Evolutionary conservation across 495 filamentous ascomycete species (phyloP).

Genomic region (Tuber magnatum): DNA sequence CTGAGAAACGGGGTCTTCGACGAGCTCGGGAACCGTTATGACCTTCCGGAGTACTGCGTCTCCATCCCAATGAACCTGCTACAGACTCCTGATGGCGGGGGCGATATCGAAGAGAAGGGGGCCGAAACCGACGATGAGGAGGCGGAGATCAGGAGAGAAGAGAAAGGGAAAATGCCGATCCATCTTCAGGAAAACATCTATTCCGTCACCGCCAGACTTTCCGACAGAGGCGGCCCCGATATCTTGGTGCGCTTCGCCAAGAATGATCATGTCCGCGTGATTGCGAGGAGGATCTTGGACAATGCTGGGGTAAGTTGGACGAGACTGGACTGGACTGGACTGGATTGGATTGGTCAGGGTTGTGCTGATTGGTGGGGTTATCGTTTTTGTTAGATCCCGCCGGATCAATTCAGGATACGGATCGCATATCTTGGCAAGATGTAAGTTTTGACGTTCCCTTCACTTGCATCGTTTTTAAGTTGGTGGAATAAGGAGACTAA

Average conservation of each 20-base stretch:
- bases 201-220: conserved; percentile 58
- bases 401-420: conserved; percentile 43
- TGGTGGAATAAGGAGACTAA: neutral
- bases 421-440: conserved; percentile 75
- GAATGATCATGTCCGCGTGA: conserved; percentile 54
- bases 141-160: conserved; percentile 55
- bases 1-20: conserved; percentile 71
- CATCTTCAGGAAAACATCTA: conserved; percentile 52
- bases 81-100: conserved; percentile 40
- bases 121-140: conserved; percentile 50
- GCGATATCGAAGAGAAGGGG: conserved; percentile 42
- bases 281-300: conserved; percentile 58
- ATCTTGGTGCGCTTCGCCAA: conserved; percentile 55
- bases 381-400: neutral
- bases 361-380: neutral
- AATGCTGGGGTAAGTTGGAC: conserved; percentile 54
- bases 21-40: conserved; percentile 65
- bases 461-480: conserved; percentile 3
- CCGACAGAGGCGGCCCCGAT: conserved; percentile 61
- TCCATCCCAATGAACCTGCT: conserved; percentile 66
- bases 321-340: neutral
- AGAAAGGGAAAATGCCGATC: conserved; percentile 55
- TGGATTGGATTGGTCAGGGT: neutral
- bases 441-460: conserved; percentile 9
- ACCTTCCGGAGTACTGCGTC: conserved; percentile 67